These are phyloP conservation scores for Microcera coccophila DNA, from an alignment of 2,329 filamentous ascomycete species.

Conservation along the genomic window DNA sequence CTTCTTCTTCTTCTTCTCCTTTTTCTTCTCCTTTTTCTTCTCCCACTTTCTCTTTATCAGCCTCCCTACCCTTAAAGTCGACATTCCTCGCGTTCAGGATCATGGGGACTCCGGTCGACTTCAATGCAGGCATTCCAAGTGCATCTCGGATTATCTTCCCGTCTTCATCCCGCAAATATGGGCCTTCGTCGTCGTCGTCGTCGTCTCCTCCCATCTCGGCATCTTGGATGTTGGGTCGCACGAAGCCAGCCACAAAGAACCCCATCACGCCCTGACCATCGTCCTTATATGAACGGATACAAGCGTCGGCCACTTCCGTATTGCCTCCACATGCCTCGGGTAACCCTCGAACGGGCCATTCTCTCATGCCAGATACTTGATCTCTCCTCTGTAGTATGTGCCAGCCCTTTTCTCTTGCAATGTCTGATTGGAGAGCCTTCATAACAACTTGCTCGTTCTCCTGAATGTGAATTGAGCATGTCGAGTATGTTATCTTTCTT, in stretches of 20 bases:
- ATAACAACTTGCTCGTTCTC: conserved; percentile 88
- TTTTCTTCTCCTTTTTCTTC: conserved; percentile 26
- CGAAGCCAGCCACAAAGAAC: conserved; percentile 90
- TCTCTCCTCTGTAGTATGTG: conserved; percentile 65
- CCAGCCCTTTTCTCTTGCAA: conserved; percentile 70
- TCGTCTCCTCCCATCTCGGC: conserved; percentile 4
- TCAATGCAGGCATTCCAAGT: conserved; percentile 37
- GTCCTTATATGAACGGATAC: conserved; percentile 76
- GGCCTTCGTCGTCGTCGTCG: conserved; percentile 37
- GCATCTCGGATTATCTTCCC: conserved; percentile 48
- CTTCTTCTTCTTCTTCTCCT: conserved; percentile 17
- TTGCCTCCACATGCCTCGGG: conserved; percentile 47
- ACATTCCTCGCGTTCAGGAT: conserved; percentile 20
- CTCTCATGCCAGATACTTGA: conserved; percentile 71
- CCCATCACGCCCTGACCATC: conserved; percentile 85
- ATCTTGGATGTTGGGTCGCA: conserved; percentile 34
- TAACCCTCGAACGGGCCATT: conserved; percentile 68
- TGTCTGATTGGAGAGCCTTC: conserved; percentile 62
- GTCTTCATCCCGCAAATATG: conserved; percentile 51
- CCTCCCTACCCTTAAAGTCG: conserved; percentile 14
- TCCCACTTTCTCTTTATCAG: conserved; percentile 14
- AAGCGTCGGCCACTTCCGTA: conserved; percentile 62
- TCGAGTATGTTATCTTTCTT: conserved; percentile 80
- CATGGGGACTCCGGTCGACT: conserved; percentile 33
- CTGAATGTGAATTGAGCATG: conserved; percentile 80